These are phyloP conservation scores for Daldinia eschscholtzii DNA, from an alignment of 2,329 filamentous ascomycete genomes.

Conservation along the genomic window DNA sequence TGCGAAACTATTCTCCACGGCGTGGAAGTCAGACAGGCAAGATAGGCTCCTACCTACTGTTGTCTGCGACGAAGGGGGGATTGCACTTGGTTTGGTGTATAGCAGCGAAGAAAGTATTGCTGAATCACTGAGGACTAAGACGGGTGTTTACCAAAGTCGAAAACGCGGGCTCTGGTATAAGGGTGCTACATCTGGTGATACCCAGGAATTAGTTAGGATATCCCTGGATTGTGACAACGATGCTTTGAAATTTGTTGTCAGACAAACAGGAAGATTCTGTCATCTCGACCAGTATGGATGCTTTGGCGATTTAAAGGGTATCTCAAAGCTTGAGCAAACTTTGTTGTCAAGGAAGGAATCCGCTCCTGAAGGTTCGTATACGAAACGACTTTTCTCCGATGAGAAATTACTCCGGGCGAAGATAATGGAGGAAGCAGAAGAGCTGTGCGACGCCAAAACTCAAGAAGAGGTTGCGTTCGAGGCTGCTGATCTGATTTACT, in stretches of 20 bases:
- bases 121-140: conserved; percentile 82
- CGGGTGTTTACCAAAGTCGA: conserved; percentile 93
- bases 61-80: conserved; percentile 88
- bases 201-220: conserved; percentile 87
- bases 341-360: conserved; percentile 83
- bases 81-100: conserved; percentile 91
- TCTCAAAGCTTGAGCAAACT: conserved; percentile 89
- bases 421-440: conserved; percentile 98
- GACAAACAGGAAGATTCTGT: conserved; percentile 93
- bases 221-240: conserved; percentile 94
- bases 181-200: conserved; percentile 92
- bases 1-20: conserved; percentile 77
- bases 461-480: conserved; percentile 92
- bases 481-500: conserved; percentile 95
- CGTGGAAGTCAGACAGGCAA: conserved; percentile 82
- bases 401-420: conserved; percentile 91
- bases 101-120: conserved; percentile 91
- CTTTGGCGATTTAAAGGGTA: conserved; percentile 86
- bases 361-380: conserved; percentile 92
- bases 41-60: conserved; percentile 91
- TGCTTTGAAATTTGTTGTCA: conserved; percentile 89
- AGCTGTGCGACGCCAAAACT: conserved; percentile 87
- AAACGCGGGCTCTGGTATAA: conserved; percentile 98
- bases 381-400: conserved; percentile 91
- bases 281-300: conserved; percentile 93